phyloP scores from a whole-genome alignment of 768 basidiomycete species.

The Cystoderma amianthinum region DNA sequence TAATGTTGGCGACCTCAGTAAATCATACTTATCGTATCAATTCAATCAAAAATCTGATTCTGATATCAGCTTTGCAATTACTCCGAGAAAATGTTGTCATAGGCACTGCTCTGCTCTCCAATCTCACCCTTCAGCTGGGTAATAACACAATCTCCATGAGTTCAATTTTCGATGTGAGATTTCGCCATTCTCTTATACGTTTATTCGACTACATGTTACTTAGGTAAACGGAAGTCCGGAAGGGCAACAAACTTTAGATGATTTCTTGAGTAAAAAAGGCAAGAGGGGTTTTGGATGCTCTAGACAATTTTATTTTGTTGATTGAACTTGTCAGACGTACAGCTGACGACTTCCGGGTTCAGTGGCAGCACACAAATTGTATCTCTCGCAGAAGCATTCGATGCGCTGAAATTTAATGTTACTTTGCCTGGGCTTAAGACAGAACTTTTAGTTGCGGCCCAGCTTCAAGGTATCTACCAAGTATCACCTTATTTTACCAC shows the following conservation, averaged over 20 bases:
- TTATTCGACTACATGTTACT: too few species aligned
- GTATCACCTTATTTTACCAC: too few species aligned
- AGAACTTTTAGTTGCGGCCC: slow-evolving; percentile 47
- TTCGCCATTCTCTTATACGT: slow-evolving; percentile 8
- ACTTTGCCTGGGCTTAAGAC: slow-evolving; percentile 56
- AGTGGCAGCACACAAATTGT: slow-evolving; percentile 50
- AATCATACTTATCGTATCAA: slow-evolving; percentile 14
- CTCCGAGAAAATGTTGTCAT: slow-evolving; percentile 41
- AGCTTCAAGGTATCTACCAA: slow-evolving; percentile 51
- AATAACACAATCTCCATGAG: slow-evolving; percentile 48
- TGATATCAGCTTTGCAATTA: slow-evolving; percentile 44
- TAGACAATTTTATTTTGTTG: neutral
- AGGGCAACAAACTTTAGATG: slow-evolving; percentile 55
- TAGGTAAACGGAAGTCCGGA: slow-evolving; percentile 56
- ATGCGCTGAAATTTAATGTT: slow-evolving; percentile 47
- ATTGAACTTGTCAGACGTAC: slow-evolving; percentile 35
- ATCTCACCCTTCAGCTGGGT: slow-evolving; percentile 51
- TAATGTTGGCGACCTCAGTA: slow-evolving; percentile 55
- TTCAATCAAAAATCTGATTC: neutral
- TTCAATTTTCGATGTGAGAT: slow-evolving; percentile 43
- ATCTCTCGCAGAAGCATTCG: slow-evolving; percentile 55
- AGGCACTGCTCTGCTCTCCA: slow-evolving; percentile 58
- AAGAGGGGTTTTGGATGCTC: slow-evolving; percentile 1
- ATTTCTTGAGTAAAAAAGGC: slow-evolving; percentile 62
- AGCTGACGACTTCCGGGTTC: slow-evolving; percentile 50